Percentiles rank a stretch among this genome's conserved stretches.
Conservation (phyloP, 2,329 filamentous ascomycete species). For the Rugonectria rugulosa region DNA sequence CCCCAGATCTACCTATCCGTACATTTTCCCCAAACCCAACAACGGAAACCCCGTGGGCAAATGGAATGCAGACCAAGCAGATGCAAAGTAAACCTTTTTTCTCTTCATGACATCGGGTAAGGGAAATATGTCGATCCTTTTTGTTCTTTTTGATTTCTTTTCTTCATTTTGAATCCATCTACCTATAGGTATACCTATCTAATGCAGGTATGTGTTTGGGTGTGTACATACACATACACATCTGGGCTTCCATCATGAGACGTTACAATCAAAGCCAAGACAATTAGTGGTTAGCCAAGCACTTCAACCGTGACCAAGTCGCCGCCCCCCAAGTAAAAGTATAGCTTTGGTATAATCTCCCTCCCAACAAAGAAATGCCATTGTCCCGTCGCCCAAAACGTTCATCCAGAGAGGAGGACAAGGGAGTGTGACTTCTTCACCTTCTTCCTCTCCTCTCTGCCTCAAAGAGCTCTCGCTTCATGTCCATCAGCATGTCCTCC, state of each 20-base stretch:
- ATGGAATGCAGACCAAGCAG: no score
- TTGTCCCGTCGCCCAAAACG: conserved; percentile 28
- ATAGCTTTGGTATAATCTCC: conserved; percentile 21
- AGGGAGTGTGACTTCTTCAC: conserved; percentile 24
- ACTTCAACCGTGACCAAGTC: conserved; percentile 24
- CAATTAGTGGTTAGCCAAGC: conserved; percentile 6
- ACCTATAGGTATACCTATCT: no score
- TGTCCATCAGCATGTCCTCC: conserved; percentile 81
- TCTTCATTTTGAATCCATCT: conserved; percentile 23
- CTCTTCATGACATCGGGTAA: no score
- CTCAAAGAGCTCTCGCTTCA: conserved; percentile 76
- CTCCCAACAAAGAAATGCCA: conserved; percentile 19
- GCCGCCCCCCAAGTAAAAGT: no score
- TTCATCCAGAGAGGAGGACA: conserved; percentile 25
- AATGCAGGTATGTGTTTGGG: background rate
- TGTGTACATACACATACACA: conserved; percentile 18
- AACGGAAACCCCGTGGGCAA: no score
- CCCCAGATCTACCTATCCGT: no score
- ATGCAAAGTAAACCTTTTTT: no score
- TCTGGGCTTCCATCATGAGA: conserved; percentile 25
- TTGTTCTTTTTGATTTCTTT: no score
- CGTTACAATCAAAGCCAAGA: conserved; percentile 17
- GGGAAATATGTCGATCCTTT: no score
- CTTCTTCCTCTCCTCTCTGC: conserved; percentile 67
- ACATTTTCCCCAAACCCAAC: no score